A percentile compares a stretch with the other conserved stretches of the same genome.
These are phyloP conservation scores for Leccinum imitatum DNA, from an alignment of 768 basidiomycete species.

Conservation along the genomic window DNA sequence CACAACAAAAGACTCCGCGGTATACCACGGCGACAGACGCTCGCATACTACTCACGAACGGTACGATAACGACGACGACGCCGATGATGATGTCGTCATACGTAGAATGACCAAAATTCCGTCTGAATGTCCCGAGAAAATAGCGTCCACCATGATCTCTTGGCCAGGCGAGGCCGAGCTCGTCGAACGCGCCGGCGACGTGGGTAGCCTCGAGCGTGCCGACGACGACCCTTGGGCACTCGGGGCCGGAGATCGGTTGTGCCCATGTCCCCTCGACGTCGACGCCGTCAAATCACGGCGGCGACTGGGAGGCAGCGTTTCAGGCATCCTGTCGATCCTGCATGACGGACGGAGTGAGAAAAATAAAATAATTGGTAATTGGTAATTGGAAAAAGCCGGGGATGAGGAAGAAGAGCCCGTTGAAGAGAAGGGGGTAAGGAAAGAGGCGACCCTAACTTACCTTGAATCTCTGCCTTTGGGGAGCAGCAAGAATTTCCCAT, in stretches of 20 bases:
- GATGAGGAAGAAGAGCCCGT: not conserved
- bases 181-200: not conserved
- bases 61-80: not conserved
- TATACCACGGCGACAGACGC: not conserved
- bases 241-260: slow-evolving; percentile 7
- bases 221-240: slow-evolving; percentile 1
- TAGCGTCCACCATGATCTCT: slow-evolving; percentile 68
- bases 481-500: slow-evolving; percentile 64
- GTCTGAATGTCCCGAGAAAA: slow-evolving; percentile 85
- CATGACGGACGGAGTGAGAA: slow-evolving; percentile 1
- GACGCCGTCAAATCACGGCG: slow-evolving; percentile 28
- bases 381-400: not conserved
- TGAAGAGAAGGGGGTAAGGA: not conserved
- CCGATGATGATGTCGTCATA: slow-evolving; percentile 37
- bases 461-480: slow-evolving; percentile 62
- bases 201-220: slow-evolving; percentile 12
- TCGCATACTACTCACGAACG: not conserved
- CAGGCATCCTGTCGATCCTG: slow-evolving; percentile 30
- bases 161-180: slow-evolving; percentile 8
- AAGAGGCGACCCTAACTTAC: slow-evolving; percentile 22
- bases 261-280: slow-evolving; percentile 12
- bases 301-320: slow-evolving; percentile 29
- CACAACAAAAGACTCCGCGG: not conserved
- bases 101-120: slow-evolving; percentile 80
- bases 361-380: not conserved